Base-by-base conservation (phyloP, 2,329 filamentous ascomycete species). In the Colletotrichum agaves region DNA sequence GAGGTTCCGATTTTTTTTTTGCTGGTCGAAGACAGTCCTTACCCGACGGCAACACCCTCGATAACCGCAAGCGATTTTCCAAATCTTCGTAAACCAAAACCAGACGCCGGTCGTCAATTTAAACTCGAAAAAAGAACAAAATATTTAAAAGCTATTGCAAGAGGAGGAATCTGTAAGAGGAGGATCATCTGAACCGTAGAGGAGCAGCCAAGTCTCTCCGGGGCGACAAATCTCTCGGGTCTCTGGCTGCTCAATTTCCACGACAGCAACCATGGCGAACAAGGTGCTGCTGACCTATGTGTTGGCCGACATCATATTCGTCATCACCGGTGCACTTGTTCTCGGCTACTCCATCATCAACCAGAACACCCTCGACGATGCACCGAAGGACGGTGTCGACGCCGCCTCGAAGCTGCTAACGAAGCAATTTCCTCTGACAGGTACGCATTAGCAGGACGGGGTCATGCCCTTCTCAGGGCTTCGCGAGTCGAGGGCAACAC, bases 301-400 rank as follows among this genome's bases (percentile, higher is more conserved):
- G 70, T 76, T 75, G 70, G 77, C 80, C 74, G 84, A 87, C 74
- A 69, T 79, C 63, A 75, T 88, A 72, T 88, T 88, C 76, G 80
- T 85, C 71, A 74, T 79, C 62, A 84, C 85, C 68, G 87, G 87
- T 62, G 80, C 83, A 72, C 77, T 88, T 74, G 82, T 86, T 75
- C 77, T 89, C 69, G 85, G 80, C 64, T 88, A 88, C 76, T 84
- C 81, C 60, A 75, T 88, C 75, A 79, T 87, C 72, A 84, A 85
- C 71, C 78, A 79, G 72, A 83, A 81, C 68, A 77, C 80, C 64
- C 79, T 81, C 75, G 77, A 80, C 75, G 75, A 84, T 69, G 56
- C 71, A 12, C 80, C 85, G 35, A 74, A 72, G 4, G 78, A 83
- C 47, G 87, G 87, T 61, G 73, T 77, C 62, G 78, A 85, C 63